Conservation (phyloP, 768 basidiomycete species). For the Phanerochaete sordida region DNA sequence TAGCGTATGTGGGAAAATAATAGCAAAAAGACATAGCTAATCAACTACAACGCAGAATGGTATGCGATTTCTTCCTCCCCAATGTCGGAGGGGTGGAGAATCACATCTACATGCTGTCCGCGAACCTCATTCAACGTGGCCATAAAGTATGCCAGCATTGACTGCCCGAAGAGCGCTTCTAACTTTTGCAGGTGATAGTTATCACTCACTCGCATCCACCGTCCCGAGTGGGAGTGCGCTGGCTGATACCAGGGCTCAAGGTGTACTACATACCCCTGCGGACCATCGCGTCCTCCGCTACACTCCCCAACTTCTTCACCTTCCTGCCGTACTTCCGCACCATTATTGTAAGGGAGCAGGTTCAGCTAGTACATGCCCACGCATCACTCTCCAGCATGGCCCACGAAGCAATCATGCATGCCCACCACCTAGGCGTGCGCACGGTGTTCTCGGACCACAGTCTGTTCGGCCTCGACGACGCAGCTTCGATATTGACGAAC, state of each 20-base stretch:
- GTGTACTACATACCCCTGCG: conserved; percentile 92
- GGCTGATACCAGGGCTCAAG: conserved; percentile 84
- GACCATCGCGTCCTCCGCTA: conserved; percentile 88
- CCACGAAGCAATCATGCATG: conserved; percentile 89
- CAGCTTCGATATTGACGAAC: conserved; percentile 95
- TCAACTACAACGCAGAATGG: conserved; percentile 71
- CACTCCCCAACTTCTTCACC: conserved; percentile 90
- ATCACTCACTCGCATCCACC: conserved; percentile 91
- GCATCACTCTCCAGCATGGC: conserved; percentile 87
- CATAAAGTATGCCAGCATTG: conserved; percentile 60
- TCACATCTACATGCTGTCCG: conserved; percentile 90
- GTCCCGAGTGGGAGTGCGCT: conserved; percentile 84
- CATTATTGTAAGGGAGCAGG: conserved; percentile 82
- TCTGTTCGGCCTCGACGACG: conserved; percentile 94
- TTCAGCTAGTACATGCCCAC: conserved; percentile 88
- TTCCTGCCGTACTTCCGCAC: conserved; percentile 89
- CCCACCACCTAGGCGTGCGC: conserved; percentile 80
- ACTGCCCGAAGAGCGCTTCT: background rate
- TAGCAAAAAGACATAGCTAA: background rate
- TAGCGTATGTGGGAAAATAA: background rate
- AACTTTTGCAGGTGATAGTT: conserved; percentile 69
- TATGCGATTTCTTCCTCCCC: conserved; percentile 96
- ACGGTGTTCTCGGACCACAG: conserved; percentile 98
- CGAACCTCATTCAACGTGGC: conserved; percentile 74
- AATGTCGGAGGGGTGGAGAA: conserved; percentile 94